Evolutionary conservation across 2,329 filamentous ascomycete species (phyloP), one percentile per base, ranked within the genome.

Genomic region (Cordyceps fumosorosea): DNA sequence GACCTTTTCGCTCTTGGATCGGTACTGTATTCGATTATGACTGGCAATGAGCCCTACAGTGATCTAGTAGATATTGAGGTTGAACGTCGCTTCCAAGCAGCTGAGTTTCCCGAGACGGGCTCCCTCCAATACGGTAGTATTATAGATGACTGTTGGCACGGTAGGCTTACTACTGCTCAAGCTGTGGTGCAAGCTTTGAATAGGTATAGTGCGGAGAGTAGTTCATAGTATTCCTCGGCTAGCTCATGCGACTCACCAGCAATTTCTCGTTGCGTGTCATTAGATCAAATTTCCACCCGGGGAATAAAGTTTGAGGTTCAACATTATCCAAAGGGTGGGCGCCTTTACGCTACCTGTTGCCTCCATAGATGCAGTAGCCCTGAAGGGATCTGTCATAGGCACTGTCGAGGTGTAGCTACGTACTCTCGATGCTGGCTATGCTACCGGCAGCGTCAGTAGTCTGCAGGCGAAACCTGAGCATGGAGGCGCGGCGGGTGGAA

Each of bases 1-100:
- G 72, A 75, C 56, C 57, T 75, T 18, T 76, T 74, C 63, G 71
- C 67, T 16, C 66, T 76, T 11, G 73, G 74, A 42, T 73, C 72
- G 10, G 66, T 70, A 24, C 68, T 75, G 34, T 75, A 75, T 66
- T 70, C 67, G 40, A 73, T 76, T 26, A 70, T 74, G 69, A 67
- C 68, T 37, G 70, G 71, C 50, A 65, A 65, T 42, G 66, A 70
- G 62, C 72, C 72, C 22, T 75, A 71, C 63, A 60, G 62, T 14
- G 65, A 69, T 57, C 57, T 74, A 16, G 57, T 66, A 47, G 70
- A 72, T 54, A 65, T 67, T 52, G 69, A 73, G 60, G 67, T 74
- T 37, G 65, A 69, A 11, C 54, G 42, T 22, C 54, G 18, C 54
- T 47, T 56, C 26, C 54, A 47, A 34, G 42, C 54, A 56, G 24